Evolutionary conservation across 139 green algal species (phyloP).

Genomic region (Coelastrella sp.): DNA sequence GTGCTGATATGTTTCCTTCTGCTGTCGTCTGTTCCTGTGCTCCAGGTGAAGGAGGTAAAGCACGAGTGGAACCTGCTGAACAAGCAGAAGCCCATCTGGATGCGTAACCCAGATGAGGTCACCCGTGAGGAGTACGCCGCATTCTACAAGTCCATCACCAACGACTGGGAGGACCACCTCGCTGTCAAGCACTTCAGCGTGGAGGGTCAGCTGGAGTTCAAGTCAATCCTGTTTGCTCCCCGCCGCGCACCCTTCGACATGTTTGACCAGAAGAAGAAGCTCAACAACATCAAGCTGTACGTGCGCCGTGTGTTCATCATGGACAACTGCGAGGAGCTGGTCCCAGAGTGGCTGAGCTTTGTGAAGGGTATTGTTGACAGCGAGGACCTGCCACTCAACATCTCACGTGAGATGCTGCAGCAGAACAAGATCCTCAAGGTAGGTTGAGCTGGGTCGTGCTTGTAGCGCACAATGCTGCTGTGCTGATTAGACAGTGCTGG

Average conservation of each 20-base stretch:
- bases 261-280: conserved; percentile 97
- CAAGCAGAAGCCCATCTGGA: conserved; percentile 99
- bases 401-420: conserved; percentile 99
- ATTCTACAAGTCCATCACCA: conserved; percentile 99
- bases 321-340: conserved; percentile 99
- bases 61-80: conserved; percentile 99
- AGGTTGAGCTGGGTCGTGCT: neutral
- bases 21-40: neutral
- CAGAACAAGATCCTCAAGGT: conserved; percentile 99
- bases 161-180: conserved; percentile 99
- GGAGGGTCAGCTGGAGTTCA: conserved; percentile 99
- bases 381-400: conserved; percentile 99
- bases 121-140: conserved; percentile 96
- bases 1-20: too few species aligned
- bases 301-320: conserved; percentile 99
- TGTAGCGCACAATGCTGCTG: neutral
- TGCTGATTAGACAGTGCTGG: neutral
- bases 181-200: conserved; percentile 98
- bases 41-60: conserved; percentile 97
- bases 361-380: conserved; percentile 99
- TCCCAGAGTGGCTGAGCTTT: conserved; percentile 97
- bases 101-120: conserved; percentile 98
- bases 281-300: conserved; percentile 99
- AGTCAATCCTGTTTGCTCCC: conserved; percentile 94
- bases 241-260: conserved; percentile 99